Evolutionary conservation across 1,284 basidiomycete species (phyloP).

Genomic region (Ganoderma lucidum): DNA sequence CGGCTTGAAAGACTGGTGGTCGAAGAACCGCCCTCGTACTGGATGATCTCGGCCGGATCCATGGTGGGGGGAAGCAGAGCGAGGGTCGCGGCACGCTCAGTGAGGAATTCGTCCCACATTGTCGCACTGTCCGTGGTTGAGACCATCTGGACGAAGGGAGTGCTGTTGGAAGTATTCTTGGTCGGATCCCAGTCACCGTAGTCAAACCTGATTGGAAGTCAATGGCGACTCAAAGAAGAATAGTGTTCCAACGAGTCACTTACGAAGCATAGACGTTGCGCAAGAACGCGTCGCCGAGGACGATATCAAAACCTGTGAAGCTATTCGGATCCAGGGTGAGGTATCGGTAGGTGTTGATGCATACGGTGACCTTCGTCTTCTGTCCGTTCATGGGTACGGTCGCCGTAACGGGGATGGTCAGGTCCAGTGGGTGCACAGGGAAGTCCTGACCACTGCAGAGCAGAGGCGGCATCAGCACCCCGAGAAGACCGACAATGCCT

Average conservation of each 20-base stretch:
- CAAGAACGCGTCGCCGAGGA: conserved; percentile 22
- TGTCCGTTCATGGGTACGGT: background rate
- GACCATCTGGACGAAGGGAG: conserved; percentile 45
- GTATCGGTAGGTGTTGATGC: conserved; percentile 19
- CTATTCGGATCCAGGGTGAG: conserved; percentile 30
- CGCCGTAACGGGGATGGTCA: conserved; percentile 20
- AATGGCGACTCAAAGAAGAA: too few species aligned
- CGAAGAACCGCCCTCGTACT: conserved; percentile 3
- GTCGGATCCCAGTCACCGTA: conserved; percentile 46
- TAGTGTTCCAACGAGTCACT: too few species aligned
- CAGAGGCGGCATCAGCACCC: background rate
- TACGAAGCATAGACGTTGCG: too few species aligned
- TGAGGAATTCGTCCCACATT: conserved; percentile 31
- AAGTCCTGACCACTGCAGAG: conserved; percentile 21
- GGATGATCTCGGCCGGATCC: conserved; percentile 20
- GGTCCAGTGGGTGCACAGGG: conserved; percentile 38
- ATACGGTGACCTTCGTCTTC: conserved; percentile 13
- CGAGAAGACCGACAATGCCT: background rate
- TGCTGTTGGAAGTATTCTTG: conserved; percentile 28
- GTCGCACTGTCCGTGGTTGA: conserved; percentile 34
- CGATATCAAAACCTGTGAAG: conserved; percentile 41
- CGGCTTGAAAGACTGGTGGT: too few species aligned
- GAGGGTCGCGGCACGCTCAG: conserved; percentile 32
- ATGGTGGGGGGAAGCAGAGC: conserved; percentile 21
- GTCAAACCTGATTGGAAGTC: conserved; percentile 44